Conservation (phyloP, 202 grass and related monocot species). For the Zoysia matrella region DNA sequence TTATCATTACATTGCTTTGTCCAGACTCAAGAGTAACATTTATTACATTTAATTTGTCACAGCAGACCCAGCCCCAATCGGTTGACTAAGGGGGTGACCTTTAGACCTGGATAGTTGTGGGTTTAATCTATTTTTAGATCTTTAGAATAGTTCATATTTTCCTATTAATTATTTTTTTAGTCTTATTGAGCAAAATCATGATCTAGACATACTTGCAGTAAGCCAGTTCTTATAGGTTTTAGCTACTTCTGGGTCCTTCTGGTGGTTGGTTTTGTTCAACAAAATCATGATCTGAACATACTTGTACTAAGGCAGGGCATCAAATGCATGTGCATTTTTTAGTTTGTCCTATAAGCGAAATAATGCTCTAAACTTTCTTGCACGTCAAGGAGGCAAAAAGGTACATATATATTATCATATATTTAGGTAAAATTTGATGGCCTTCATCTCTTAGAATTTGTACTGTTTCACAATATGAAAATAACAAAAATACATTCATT, state of each 20-base stretch:
- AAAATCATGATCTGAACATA: conserved; percentile 24
- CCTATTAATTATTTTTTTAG: conserved; percentile 3
- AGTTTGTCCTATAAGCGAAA: not conserved
- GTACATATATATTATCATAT: conserved; percentile 22
- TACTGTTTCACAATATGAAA: not conserved
- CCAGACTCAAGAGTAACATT: not conserved
- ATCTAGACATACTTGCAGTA: conserved; percentile 1
- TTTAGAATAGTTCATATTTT: conserved; percentile 12
- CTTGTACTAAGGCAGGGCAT: not conserved
- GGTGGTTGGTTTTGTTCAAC: conserved; percentile 1
- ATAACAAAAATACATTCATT: not conserved
- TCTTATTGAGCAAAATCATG: conserved; percentile 13
- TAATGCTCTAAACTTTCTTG: conserved; percentile 8
- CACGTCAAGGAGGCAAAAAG: not conserved
- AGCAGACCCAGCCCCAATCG: not conserved
- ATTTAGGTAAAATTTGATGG: not conserved
- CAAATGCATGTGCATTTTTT: not conserved
- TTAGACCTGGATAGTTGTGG: conserved; percentile 23
- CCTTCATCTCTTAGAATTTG: not conserved
- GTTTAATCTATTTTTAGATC: conserved; percentile 31
- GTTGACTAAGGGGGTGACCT: not conserved
- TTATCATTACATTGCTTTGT: conserved; percentile 16
- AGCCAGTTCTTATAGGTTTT: conserved; percentile 16
- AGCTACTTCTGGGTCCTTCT: conserved; percentile 18
- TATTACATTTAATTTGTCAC: conserved; percentile 29